Evolutionary conservation across 2,329 filamentous ascomycete species (phyloP).

Genomic region (Botrytis tulipae): DNA sequence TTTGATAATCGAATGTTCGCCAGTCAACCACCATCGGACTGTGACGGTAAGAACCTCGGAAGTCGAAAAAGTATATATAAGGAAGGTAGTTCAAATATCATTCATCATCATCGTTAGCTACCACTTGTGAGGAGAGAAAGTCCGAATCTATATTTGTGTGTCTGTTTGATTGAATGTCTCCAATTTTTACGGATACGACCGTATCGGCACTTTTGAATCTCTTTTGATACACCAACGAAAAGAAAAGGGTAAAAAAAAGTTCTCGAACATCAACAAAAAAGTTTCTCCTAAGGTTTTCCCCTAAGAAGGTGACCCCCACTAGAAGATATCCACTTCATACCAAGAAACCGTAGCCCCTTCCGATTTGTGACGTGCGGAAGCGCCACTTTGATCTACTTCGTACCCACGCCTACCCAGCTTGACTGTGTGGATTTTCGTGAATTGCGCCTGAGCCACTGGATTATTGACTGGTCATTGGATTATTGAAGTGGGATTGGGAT

Average conservation of each 20-base stretch:
- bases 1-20: not conserved
- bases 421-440: conserved; percentile 15
- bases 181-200: not conserved
- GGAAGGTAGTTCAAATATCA: not conserved
- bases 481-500: not conserved
- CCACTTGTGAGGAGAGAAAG: not conserved
- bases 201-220: not conserved
- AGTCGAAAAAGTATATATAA: not conserved
- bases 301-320: not conserved
- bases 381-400: conserved; percentile 20
- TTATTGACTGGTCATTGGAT: conserved; percentile 9
- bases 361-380: conserved; percentile 21
- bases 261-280: conserved; percentile 9
- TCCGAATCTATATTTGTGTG: not conserved
- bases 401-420: not conserved
- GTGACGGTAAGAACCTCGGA: not conserved
- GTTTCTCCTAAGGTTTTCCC: conserved; percentile 2
- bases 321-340: not conserved
- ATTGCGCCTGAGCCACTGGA: conserved; percentile 12
- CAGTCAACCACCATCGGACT: not conserved
- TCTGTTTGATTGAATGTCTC: not conserved
- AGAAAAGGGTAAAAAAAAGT: not conserved
- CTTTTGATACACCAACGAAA: not conserved
- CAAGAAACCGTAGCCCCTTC: conserved; percentile 12
- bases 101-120: not conserved